Base-by-base conservation (phyloP, 169 alveolate genomes). In the Eimeria acervulina region DNA sequence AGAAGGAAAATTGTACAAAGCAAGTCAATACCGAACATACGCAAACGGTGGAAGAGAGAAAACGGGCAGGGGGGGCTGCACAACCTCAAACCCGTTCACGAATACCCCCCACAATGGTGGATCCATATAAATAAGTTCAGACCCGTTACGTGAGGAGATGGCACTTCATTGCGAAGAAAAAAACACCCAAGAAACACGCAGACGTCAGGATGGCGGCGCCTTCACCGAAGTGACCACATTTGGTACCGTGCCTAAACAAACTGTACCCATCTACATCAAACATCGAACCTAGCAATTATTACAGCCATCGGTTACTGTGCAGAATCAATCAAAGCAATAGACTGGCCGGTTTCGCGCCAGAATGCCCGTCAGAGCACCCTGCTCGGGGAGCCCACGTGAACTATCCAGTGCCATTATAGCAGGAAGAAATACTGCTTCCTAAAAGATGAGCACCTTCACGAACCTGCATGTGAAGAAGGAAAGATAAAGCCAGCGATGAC, bases 391-490 rank as follows among this genome's bases (percentile, higher is more conserved):
- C 90, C 66, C 23, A 6, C 38, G 17, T 42, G 10, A 51, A 47
- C 90, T 8, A 26, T 19, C 31, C 55, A 7, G 28, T 42, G 36
- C 36, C 28, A 28, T n/a, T 81, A 47, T 28, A n/a, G 31, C 90
- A 8, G 31, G 70, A 15, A 44, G 61, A 55, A 12, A 51, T 55
- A 28, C 51, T 47, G 66, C 66, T 31, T 44, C 66, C 40, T 55
- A 38, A 28, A 84, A 23, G 15, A 15, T 0, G 21, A 38, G n/a
- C 66, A 33, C 80, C 51, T 21, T 81, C 7, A 84, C 93, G 17
- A 84, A 84, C 93, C 93, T 84, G 78, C 31, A 21, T 10, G 80
- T 84, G 40, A 38, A 33, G 80, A 84, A 59, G 55, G 55, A 26
- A 84, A 84, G 42, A 44, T 42, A 84, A 31, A 33, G 33, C 80